These are phyloP conservation scores for Aspergillus egyptiacus DNA, from an alignment of 495 filamentous ascomycete species.

Conservation along the genomic window DNA sequence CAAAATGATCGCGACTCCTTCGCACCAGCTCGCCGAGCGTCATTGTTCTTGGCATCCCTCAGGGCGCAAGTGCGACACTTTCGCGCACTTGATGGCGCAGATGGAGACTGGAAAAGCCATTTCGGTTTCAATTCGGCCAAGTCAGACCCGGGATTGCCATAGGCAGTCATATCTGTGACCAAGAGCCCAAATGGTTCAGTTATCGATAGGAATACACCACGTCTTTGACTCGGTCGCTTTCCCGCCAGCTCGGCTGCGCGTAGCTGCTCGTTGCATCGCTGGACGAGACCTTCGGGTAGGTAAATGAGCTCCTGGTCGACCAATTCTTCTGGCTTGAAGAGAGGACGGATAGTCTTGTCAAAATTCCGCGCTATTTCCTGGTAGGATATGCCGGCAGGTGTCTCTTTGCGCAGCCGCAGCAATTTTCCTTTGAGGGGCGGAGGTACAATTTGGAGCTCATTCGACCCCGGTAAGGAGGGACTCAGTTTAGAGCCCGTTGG, in stretches of 20 bases:
- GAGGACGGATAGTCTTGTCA: slow-evolving; percentile 49
- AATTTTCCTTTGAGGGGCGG: slow-evolving; percentile 43
- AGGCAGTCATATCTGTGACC: slow-evolving; percentile 72
- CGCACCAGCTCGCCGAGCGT: slow-evolving; percentile 17
- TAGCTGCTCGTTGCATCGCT: slow-evolving; percentile 49
- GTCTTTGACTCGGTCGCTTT: slow-evolving; percentile 40
- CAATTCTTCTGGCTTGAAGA: slow-evolving; percentile 52
- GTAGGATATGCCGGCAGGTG: slow-evolving; percentile 48
- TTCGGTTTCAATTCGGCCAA: slow-evolving; percentile 88
- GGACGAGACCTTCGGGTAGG: slow-evolving; percentile 42
- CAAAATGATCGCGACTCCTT: slow-evolving; percentile 43
- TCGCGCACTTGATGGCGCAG: slow-evolving; percentile 56
- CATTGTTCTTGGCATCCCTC: slow-evolving; percentile 50
- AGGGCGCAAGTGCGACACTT: slow-evolving; percentile 87
- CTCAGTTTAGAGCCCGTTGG: slow-evolving; percentile 12
- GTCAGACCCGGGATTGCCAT: slow-evolving; percentile 35
- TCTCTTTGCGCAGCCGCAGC: slow-evolving; percentile 61
- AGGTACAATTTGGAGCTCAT: slow-evolving; percentile 19
- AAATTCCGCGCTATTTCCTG: slow-evolving; percentile 52
- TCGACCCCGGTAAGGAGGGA: background rate
- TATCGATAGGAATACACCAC: slow-evolving; percentile 53
- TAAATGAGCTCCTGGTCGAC: slow-evolving; percentile 54
- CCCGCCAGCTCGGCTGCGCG: slow-evolving; percentile 26
- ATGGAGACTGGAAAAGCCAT: slow-evolving; percentile 81
- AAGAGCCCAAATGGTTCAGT: slow-evolving; percentile 61